Percentiles rank a stretch among this genome's conserved stretches.
Conservation (phyloP, 495 filamentous ascomycete genomes). For the Pseudomonodictys pantanalensis region DNA sequence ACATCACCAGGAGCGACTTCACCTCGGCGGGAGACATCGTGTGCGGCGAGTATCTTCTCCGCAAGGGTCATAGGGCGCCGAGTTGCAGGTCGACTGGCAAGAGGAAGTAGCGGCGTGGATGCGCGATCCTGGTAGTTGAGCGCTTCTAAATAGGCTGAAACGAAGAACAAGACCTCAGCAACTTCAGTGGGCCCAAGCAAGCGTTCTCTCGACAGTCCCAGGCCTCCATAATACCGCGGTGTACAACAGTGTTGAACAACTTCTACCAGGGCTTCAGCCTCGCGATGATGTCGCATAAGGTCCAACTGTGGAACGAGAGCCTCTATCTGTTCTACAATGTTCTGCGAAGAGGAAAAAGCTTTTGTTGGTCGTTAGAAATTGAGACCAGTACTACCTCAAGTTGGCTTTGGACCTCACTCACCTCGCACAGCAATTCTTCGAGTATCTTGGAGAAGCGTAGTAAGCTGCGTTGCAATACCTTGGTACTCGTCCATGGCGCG, state of each 20-base stretch:
- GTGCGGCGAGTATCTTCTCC: slow-evolving; percentile 47
- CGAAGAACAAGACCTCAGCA: slow-evolving; percentile 35
- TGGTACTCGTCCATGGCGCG: no score
- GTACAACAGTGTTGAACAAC: neutral
- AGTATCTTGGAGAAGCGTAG: no score
- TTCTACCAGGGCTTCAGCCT: neutral
- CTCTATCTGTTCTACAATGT: neutral
- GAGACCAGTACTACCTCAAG: no score
- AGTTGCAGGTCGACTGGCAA: slow-evolving; percentile 28
- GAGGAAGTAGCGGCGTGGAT: slow-evolving; percentile 11
- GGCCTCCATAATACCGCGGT: slow-evolving; percentile 21
- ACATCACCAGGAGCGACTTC: slow-evolving; percentile 42
- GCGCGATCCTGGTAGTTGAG: slow-evolving; percentile 43
- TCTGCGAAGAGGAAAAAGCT: neutral
- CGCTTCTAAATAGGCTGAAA: slow-evolving; percentile 42
- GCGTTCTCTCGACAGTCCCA: slow-evolving; percentile 9
- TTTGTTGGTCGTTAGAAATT: no score
- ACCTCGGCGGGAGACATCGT: slow-evolving; percentile 40
- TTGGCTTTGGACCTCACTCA: no score
- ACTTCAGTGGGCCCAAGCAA: slow-evolving; percentile 5
- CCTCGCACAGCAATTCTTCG: no score
- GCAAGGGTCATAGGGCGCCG: slow-evolving; percentile 45
- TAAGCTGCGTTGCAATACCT: no score
- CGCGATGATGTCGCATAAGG: neutral
- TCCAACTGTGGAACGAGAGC: neutral